phyloP scores from a whole-genome alignment of 2,329 filamentous ascomycete species.

The Aspergillus caelatus region DNA sequence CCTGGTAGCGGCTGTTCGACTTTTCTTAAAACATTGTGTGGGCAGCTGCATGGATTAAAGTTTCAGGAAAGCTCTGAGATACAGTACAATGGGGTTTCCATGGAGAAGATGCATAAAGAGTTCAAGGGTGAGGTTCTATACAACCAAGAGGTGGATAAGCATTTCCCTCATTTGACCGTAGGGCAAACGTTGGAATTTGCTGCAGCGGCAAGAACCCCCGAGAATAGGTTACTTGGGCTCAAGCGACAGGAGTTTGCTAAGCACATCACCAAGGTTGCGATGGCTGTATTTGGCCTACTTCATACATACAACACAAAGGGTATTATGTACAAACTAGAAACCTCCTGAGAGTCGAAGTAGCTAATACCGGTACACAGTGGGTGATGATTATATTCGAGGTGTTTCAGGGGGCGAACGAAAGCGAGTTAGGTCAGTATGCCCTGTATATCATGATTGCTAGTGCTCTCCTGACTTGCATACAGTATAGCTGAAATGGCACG shows the following conservation, averaged over 20 bases:
- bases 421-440: slow-evolving; percentile 55
- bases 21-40: slow-evolving; percentile 79
- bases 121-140: slow-evolving; percentile 45
- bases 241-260: slow-evolving; percentile 49
- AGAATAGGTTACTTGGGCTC: slow-evolving; percentile 41
- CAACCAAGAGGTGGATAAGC: slow-evolving; percentile 48
- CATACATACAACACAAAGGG: slow-evolving; percentile 52
- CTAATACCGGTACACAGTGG: slow-evolving; percentile 31
- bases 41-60: slow-evolving; percentile 77
- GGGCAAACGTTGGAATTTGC: slow-evolving; percentile 61
- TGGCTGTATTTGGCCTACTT: slow-evolving; percentile 45
- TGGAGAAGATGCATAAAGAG: slow-evolving; percentile 72
- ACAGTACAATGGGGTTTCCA: slow-evolving; percentile 71
- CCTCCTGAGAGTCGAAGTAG: neutral
- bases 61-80: slow-evolving; percentile 71
- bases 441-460: neutral
- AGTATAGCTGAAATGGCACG: slow-evolving; percentile 42
- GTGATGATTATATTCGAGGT: slow-evolving; percentile 61
- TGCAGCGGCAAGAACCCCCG: slow-evolving; percentile 55
- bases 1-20: slow-evolving; percentile 68
- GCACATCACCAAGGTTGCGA: slow-evolving; percentile 43
- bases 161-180: slow-evolving; percentile 61
- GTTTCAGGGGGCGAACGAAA: slow-evolving; percentile 66
- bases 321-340: slow-evolving; percentile 9
- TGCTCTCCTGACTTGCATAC: slow-evolving; percentile 19